A percentile compares a stretch with the other conserved stretches of the same genome.
Conservation (phyloP, 202 grass and related monocot species). For the Cymbopogon flexuosus region DNA sequence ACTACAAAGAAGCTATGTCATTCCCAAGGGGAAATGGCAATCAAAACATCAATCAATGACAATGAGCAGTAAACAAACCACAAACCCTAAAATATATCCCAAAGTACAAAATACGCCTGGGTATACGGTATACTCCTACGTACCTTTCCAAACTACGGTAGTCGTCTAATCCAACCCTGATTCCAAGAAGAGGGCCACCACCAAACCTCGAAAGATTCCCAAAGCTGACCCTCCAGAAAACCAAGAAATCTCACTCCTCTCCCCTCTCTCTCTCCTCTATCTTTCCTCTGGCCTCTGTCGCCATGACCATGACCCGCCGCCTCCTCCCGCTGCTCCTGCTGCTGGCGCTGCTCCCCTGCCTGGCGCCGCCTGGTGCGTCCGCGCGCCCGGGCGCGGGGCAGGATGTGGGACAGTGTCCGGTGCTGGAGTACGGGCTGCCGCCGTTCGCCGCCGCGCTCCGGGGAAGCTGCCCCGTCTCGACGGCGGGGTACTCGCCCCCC, state of each 20-base stretch:
- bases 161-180: not conserved
- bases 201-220: conserved; percentile 2
- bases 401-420: conserved; percentile 17
- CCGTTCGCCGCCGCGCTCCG: conserved; percentile 37
- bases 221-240: conserved; percentile 26
- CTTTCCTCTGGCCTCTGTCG: not conserved
- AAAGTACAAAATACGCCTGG: too few relatives aligned
- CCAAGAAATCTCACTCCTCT: conserved; percentile 35
- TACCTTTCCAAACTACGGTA: too few relatives aligned
- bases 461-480: conserved; percentile 28
- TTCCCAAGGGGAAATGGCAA: too few relatives aligned
- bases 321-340: conserved; percentile 30
- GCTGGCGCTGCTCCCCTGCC: conserved; percentile 17
- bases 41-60: too few relatives aligned
- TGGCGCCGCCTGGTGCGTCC: not conserved
- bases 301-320: conserved; percentile 49
- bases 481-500: conserved; percentile 21
- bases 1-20: too few relatives aligned
- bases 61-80: too few relatives aligned
- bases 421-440: conserved; percentile 12
- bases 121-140: too few relatives aligned
- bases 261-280: not conserved
- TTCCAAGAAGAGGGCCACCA: conserved; percentile 1
- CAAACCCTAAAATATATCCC: too few relatives aligned
- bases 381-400: not conserved